Base-by-base conservation (phyloP, 2,329 filamentous ascomycete species). In the Sphaceloma murrayae region DNA sequence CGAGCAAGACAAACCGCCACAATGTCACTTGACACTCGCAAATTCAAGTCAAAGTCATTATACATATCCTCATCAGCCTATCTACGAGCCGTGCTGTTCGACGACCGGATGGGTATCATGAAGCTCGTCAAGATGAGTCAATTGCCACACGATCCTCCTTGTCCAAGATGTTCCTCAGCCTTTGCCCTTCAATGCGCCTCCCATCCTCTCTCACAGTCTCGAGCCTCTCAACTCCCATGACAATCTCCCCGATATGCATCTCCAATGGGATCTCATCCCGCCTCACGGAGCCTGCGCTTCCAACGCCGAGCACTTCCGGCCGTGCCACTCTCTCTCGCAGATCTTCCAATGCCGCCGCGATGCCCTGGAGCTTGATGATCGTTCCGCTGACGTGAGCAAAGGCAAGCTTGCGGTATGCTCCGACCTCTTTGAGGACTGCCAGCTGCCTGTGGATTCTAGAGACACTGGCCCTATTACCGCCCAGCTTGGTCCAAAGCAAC, bases 231-330 rank as follows among this genome's bases (percentile, higher is more conserved):
- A 88, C 76, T 0, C 82, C 81, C 38, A 76, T 67, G 46, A 82
- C 71, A 49, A 91, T 86, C 46, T 77, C 79, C 52, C 85, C 78
- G 30, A 91, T 78, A 56, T 91, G 83, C 31, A 85, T 78, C 40
- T 73, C 72, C 3, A 91, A 65, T 2, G 83, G 82, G 6, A 43
- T 32, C 13, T 46, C 46, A 19, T 68, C 64, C 3, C 63, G 60
- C 5, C 65, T 64, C 3, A 40, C 16, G 6, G 19, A 16, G 10
- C 24, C 24, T 11, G 22, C 13, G 6, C 21, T 27, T 13, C 36
- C 36, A 18, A 67, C 70, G 1, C 70, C 71, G 8, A 78, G 54
- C 7, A 81, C 59, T 51, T 78, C 78, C 0, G 84, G 82, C 46
- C 74, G 72, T 0, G 75, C 77, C 7, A 88, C 80, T 4, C 80